Evolutionary conservation across 163 green algal species (phyloP).

Genomic region (Chloromonas sp.): DNA sequence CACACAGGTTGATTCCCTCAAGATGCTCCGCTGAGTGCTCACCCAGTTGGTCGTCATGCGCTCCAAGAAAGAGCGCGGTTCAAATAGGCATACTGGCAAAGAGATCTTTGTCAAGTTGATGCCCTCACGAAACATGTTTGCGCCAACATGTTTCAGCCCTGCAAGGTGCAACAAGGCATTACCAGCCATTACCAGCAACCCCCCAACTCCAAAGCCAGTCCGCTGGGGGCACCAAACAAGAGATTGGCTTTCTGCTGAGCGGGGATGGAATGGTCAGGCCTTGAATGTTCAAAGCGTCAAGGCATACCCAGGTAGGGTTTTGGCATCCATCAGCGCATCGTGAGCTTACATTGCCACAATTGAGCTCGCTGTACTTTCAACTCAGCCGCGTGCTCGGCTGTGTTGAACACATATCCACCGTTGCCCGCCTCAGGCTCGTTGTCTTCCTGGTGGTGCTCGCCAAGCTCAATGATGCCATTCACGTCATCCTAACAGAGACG

Average conservation of each 20-base stretch:
- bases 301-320: no score
- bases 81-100: slow-evolving; percentile 52
- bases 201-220: no score
- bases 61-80: slow-evolving; percentile 51
- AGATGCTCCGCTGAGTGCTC: neutral
- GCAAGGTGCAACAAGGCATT: neutral
- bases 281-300: no score
- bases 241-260: no score
- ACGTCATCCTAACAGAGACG: no score
- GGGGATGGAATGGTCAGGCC: no score
- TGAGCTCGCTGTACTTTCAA: slow-evolving; percentile 34
- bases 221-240: no score
- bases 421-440: neutral
- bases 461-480: no score
- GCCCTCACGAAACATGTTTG: slow-evolving; percentile 41
- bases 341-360: slow-evolving; percentile 33
- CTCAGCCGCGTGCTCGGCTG: slow-evolving; percentile 27
- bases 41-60: slow-evolving; percentile 48
- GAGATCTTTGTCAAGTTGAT: slow-evolving; percentile 52
- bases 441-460: no score
- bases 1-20: no score
- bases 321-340: no score
- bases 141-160: slow-evolving; percentile 28
- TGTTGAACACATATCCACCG: slow-evolving; percentile 32
- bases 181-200: no score